phyloP scores from a whole-genome alignment of 495 filamentous ascomycete species.

The Staphylotrichum tortipilum region DNA sequence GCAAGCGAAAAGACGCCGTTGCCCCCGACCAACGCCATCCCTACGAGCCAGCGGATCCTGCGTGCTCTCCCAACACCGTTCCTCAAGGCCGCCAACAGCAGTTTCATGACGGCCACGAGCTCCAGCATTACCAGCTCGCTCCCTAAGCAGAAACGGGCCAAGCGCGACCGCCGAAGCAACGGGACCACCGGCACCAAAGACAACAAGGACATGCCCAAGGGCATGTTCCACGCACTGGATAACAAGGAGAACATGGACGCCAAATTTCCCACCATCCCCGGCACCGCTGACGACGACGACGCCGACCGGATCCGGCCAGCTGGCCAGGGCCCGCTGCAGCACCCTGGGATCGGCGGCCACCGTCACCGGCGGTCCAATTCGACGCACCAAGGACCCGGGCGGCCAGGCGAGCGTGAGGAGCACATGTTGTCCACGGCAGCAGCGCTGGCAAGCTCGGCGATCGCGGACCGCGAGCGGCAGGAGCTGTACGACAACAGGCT shows the following conservation, averaged over 20 bases:
- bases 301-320: constrained; percentile 31
- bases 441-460: constrained; percentile 20
- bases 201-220: constrained; percentile 26
- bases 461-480: constrained; percentile 62
- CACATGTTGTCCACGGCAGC: constrained; percentile 41
- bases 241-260: constrained; percentile 38
- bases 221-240: constrained; percentile 23
- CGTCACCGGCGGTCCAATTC: constrained; percentile 26
- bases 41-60: constrained; percentile 84
- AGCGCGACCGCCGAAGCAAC: constrained; percentile 47
- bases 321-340: constrained; percentile 21
- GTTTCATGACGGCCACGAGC: constrained; percentile 86
- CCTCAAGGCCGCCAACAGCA: constrained; percentile 87
- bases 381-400: constrained; percentile 13
- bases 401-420: constrained; percentile 23
- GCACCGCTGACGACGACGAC: constrained; percentile 22
- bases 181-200: constrained; percentile 11
- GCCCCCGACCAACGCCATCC: constrained; percentile 73
- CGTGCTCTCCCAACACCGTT: constrained; percentile 86
- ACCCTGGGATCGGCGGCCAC: constrained; percentile 17
- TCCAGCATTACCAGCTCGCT: constrained; percentile 79
- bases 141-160: constrained; percentile 46
- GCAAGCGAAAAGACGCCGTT: constrained; percentile 55
- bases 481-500: constrained; percentile 75
- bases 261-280: constrained; percentile 15